Base-by-base conservation (phyloP, 352 stramenopile genomes). In the Globisporangium middletonii region DNA sequence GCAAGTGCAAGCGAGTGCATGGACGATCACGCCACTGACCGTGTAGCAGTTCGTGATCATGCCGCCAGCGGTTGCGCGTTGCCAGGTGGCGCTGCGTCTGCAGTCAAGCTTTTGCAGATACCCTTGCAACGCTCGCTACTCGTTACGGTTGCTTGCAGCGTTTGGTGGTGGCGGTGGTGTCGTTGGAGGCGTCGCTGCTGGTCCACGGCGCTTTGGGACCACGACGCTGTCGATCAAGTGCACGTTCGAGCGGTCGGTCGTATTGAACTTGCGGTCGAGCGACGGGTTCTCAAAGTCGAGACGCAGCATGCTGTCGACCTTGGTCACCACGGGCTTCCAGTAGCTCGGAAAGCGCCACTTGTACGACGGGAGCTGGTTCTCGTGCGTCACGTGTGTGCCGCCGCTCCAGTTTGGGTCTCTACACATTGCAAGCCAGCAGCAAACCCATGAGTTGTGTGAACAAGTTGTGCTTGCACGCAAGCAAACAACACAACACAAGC, bases 241-340 rank as follows among this genome's bases (percentile, higher is more conserved):
- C 53, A 92, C 79, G 47, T 88, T 89, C 6, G 81, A 93, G 49
- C 85, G 85, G 55, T 95, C 85, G 35, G 59, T 72, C 26, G 73
- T 75, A 64, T 91, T 92, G 50, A 92, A 83, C 42, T 83, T 88
- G 51, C 41, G 62, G 55, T 93, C 83, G 16, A 93, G 67, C 45
- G 74, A 79, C 19, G 75, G 78, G 60, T 94, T 88, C 62, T 94
- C 85, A 55, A 94, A 92, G 58, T 94, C 84, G 50, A 92, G 58
- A 23, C 84, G 82, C 59, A 94, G 57, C 64, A 94, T 83, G 59
- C 89, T 91, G 68, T 86, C 81, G 57, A 92, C 79, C 62, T 83
- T 89, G 55, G 77, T 88, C 59, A 89, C 73, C 69, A 89, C 65
- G 53, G 82, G 82, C 58, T 90, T 85, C 84, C 82, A 92, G 60